phyloP scores from a whole-genome alignment of 768 basidiomycete genomes.

The Tricholoma saponaceum region DNA sequence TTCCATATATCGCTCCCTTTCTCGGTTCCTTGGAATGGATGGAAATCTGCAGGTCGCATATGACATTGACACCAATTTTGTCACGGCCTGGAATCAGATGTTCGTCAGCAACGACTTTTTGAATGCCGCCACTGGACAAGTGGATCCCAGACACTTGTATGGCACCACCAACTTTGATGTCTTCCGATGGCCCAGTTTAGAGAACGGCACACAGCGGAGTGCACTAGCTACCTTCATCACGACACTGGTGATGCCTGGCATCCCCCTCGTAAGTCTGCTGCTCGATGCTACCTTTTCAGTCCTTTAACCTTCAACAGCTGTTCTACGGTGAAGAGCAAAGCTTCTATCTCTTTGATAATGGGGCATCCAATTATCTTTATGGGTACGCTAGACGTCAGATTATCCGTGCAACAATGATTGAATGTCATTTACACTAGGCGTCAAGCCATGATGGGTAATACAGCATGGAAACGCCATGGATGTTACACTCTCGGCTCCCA shows the following conservation, averaged over 20 bases:
- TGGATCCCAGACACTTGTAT: constrained; percentile 88
- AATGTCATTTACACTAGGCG: constrained; percentile 45
- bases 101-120: constrained; percentile 85
- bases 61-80: constrained; percentile 77
- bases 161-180: constrained; percentile 95
- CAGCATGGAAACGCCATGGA: constrained; percentile 90
- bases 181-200: constrained; percentile 88
- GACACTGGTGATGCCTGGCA: constrained; percentile 80
- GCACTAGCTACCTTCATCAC: constrained; percentile 77
- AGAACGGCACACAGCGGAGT: constrained; percentile 77
- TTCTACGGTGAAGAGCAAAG: constrained; percentile 94
- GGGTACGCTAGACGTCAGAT: constrained; percentile 43
- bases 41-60: constrained; percentile 90
- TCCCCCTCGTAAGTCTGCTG: constrained; percentile 56
- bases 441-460: constrained; percentile 84
- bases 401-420: not conserved
- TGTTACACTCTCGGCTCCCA: constrained; percentile 88
- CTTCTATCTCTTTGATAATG: constrained; percentile 83
- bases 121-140: constrained; percentile 55
- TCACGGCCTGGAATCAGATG: constrained; percentile 91
- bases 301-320: constrained; percentile 33
- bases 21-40: constrained; percentile 93
- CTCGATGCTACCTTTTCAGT: not conserved
- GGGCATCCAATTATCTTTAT: constrained; percentile 90
- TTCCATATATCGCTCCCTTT: constrained; percentile 82